phyloP scores from a whole-genome alignment of 768 basidiomycete genomes.

The Cystofilobasidium capitatum region DNA sequence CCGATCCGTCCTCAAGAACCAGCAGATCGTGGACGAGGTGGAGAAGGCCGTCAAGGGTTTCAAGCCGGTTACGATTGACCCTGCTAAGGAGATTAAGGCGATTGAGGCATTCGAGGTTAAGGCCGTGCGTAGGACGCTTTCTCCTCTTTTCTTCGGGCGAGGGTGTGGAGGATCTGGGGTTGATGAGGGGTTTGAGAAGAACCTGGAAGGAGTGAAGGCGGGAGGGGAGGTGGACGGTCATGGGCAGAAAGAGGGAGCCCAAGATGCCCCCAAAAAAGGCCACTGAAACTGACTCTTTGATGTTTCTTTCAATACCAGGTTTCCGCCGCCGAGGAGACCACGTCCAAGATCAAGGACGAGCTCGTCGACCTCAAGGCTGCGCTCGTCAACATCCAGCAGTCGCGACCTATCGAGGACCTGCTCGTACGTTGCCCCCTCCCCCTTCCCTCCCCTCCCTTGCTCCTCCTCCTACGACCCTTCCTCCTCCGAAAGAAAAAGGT shows the following conservation, averaged over 20 bases:
- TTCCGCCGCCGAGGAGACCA: slow-evolving; percentile 77
- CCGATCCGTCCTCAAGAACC: slow-evolving; percentile 83
- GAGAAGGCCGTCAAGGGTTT: slow-evolving; percentile 81
- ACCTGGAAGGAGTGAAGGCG: neutral
- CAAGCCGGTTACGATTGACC: slow-evolving; percentile 92
- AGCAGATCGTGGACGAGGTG: slow-evolving; percentile 78
- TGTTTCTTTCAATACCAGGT: slow-evolving; percentile 43
- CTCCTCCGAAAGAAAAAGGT: neutral
- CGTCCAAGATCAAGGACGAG: slow-evolving; percentile 79
- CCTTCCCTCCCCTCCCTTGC: neutral
- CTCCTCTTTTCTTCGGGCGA: neutral
- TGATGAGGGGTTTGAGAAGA: neutral
- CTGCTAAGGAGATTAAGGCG: slow-evolving; percentile 75
- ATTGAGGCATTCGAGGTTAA: slow-evolving; percentile 95
- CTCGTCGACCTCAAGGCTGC: slow-evolving; percentile 83
- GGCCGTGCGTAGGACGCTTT: slow-evolving; percentile 83
- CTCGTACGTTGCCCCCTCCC: slow-evolving; percentile 54
- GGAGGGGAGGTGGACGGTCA: neutral
- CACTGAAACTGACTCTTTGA: neutral
- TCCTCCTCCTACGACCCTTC: slow-evolving; percentile 8
- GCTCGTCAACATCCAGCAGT: slow-evolving; percentile 91
- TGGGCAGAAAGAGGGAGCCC: neutral
- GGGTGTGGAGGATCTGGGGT: neutral
- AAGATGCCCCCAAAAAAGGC: neutral
- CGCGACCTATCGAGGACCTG: slow-evolving; percentile 92